These are phyloP conservation scores for Fusarium sp. DNA, from an alignment of 2,329 filamentous ascomycete species.

Conservation along the genomic window DNA sequence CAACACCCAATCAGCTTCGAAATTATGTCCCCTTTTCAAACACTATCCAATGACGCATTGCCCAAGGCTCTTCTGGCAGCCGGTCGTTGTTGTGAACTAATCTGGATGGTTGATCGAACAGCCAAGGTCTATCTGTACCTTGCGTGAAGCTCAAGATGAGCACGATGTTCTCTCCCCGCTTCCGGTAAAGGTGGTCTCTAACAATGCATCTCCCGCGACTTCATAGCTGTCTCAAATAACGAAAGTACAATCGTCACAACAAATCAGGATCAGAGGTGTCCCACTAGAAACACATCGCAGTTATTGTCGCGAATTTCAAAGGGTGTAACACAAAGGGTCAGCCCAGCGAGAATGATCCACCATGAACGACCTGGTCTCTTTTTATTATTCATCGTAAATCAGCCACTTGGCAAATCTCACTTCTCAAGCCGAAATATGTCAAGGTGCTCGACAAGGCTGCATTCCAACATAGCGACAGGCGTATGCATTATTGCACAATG, in stretches of 20 bases:
- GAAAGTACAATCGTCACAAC: neutral
- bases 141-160: constrained; percentile 4
- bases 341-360: constrained; percentile 7
- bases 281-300: constrained; percentile 23
- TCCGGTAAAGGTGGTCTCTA: constrained; percentile 11
- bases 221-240: constrained; percentile 29
- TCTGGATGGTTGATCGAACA: neutral
- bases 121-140: neutral
- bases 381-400: constrained; percentile 22
- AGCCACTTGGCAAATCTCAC: constrained; percentile 34
- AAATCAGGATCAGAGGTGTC: constrained; percentile 14
- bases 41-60: constrained; percentile 6
- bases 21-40: constrained; percentile 7
- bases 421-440: constrained; percentile 14
- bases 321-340: constrained; percentile 22
- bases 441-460: constrained; percentile 10
- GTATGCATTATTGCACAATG: constrained; percentile 5
- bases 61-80: constrained; percentile 10
- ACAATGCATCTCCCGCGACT: constrained; percentile 29
- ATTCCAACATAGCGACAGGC: constrained; percentile 10
- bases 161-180: constrained; percentile 31
- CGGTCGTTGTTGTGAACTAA: neutral
- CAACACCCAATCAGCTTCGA: constrained; percentile 8
- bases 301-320: constrained; percentile 17
- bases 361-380: constrained; percentile 12